These are phyloP conservation scores for Aspergillus diversus DNA, from an alignment of 495 filamentous ascomycete genomes.

Conservation along the genomic window DNA sequence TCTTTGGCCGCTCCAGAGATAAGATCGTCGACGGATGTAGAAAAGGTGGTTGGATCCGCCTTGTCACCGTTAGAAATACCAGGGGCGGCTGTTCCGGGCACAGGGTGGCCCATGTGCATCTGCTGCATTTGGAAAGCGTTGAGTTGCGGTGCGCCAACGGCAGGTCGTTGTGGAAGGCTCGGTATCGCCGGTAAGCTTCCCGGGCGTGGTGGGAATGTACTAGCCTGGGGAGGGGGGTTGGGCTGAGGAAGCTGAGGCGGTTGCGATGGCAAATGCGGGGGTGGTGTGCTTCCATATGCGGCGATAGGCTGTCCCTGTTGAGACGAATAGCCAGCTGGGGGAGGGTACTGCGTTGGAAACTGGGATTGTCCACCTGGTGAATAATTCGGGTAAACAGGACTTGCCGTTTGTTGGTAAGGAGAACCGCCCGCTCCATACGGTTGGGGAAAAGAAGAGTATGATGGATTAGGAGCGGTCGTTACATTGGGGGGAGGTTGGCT, in stretches of 20 bases:
- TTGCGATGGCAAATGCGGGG: slow-evolving; percentile 32
- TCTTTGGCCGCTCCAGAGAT: slow-evolving; percentile 48
- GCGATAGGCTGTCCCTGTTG: slow-evolving; percentile 34
- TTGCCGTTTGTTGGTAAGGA: slow-evolving; percentile 47
- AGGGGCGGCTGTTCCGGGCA: slow-evolving; percentile 29
- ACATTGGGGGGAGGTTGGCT: slow-evolving; percentile 33
- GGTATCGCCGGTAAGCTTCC: slow-evolving; percentile 57
- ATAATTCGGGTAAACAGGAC: slow-evolving; percentile 44
- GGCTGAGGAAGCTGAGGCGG: slow-evolving; percentile 33
- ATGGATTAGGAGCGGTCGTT: slow-evolving; percentile 28
- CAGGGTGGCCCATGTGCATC: slow-evolving; percentile 64
- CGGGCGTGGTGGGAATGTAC: slow-evolving; percentile 48
- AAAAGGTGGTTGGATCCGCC: slow-evolving; percentile 33
- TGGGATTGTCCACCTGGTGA: slow-evolving; percentile 41
- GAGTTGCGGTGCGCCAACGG: slow-evolving; percentile 58
- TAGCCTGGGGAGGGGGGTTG: slow-evolving; percentile 44
- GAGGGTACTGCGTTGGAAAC: slow-evolving; percentile 38
- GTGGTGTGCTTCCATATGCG: slow-evolving; percentile 35
- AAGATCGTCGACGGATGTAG: slow-evolving; percentile 65
- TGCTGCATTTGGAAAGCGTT: slow-evolving; percentile 64
- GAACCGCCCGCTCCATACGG: slow-evolving; percentile 42
- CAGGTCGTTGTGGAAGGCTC: slow-evolving; percentile 66
- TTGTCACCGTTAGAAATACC: slow-evolving; percentile 44
- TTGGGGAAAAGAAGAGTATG: slow-evolving; percentile 41
- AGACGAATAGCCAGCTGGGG: slow-evolving; percentile 47